These are phyloP conservation scores for Myxozyma geophila DNA, from an alignment of 805 yeast species.

Conservation along the genomic window DNA sequence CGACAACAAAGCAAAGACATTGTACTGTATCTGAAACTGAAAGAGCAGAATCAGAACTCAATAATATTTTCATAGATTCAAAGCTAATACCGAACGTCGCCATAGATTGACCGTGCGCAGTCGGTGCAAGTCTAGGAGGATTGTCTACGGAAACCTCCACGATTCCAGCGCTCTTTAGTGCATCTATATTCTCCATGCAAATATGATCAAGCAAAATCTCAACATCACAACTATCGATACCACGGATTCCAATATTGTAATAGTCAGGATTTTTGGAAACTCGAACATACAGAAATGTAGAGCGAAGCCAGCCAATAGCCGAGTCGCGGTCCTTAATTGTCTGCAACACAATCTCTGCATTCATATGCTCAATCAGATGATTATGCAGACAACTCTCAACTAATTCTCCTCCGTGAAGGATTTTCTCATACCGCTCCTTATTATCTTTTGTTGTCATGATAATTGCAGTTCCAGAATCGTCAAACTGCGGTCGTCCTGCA, in stretches of 20 bases:
- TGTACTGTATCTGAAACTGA: conserved; percentile 17
- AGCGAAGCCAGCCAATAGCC: conserved; percentile 54
- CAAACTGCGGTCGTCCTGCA: conserved; percentile 63
- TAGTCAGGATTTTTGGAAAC: conserved; percentile 49
- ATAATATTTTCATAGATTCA: conserved; percentile 49
- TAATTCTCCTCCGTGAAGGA: conserved; percentile 51
- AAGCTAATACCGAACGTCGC: conserved; percentile 54
- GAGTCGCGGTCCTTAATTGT: conserved; percentile 48
- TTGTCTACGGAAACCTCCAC: conserved; percentile 35
- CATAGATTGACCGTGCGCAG: conserved; percentile 54
- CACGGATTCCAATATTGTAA: conserved; percentile 45
- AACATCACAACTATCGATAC: conserved; percentile 38
- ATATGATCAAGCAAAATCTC: conserved; percentile 47
- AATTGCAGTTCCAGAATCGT: conserved; percentile 45
- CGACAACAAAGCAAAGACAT: background rate
- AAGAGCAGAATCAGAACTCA: background rate
- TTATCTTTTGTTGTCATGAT: conserved; percentile 52
- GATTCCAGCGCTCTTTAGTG: conserved; percentile 45
- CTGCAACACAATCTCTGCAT: conserved; percentile 52
- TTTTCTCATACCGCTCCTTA: conserved; percentile 48
- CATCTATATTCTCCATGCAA: conserved; percentile 46
- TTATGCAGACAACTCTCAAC: conserved; percentile 51
- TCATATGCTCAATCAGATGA: conserved; percentile 39
- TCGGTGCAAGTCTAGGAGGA: conserved; percentile 44
- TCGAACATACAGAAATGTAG: conserved; percentile 57